These are phyloP conservation scores for Dactylellina drechsleri DNA, from an alignment of 2,329 filamentous ascomycete species.

Conservation along the genomic window DNA sequence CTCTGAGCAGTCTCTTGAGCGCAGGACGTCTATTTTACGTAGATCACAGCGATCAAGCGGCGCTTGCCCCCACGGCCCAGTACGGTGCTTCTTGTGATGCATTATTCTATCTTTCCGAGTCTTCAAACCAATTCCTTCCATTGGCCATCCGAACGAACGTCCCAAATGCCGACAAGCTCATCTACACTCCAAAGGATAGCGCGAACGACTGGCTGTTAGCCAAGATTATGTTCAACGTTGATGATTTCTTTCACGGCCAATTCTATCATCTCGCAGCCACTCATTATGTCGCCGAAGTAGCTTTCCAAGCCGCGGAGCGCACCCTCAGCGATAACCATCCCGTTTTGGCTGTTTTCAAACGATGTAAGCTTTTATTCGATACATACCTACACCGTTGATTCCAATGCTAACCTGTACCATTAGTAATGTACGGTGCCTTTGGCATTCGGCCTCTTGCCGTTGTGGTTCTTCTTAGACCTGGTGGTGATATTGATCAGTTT, in stretches of 20 bases:
- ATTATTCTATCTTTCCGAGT: slow-evolving; percentile 63
- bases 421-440: slow-evolving; percentile 60
- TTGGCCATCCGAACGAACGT: slow-evolving; percentile 65
- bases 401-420: background rate
- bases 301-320: slow-evolving; percentile 64
- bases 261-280: slow-evolving; percentile 64
- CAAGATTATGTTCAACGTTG: slow-evolving; percentile 61
- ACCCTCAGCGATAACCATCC: slow-evolving; percentile 65
- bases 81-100: slow-evolving; percentile 64
- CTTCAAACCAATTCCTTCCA: slow-evolving; percentile 63
- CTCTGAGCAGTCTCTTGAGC: slow-evolving; percentile 60
- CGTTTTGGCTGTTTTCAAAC: slow-evolving; percentile 62
- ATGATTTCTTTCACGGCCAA: slow-evolving; percentile 65
- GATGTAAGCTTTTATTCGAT: slow-evolving; percentile 58
- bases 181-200: slow-evolving; percentile 65
- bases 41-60: slow-evolving; percentile 62
- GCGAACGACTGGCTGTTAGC: slow-evolving; percentile 66
- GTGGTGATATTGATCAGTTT: slow-evolving; percentile 60
- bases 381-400: background rate
- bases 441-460: slow-evolving; percentile 59
- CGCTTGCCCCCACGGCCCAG: slow-evolving; percentile 58
- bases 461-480: slow-evolving; percentile 58
- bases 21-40: slow-evolving; percentile 64
- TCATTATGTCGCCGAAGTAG: slow-evolving; percentile 64
- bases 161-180: slow-evolving; percentile 60